Evolutionary conservation across 2,329 filamentous ascomycete genomes (phyloP).

Genomic region (Cercospora beticola): DNA sequence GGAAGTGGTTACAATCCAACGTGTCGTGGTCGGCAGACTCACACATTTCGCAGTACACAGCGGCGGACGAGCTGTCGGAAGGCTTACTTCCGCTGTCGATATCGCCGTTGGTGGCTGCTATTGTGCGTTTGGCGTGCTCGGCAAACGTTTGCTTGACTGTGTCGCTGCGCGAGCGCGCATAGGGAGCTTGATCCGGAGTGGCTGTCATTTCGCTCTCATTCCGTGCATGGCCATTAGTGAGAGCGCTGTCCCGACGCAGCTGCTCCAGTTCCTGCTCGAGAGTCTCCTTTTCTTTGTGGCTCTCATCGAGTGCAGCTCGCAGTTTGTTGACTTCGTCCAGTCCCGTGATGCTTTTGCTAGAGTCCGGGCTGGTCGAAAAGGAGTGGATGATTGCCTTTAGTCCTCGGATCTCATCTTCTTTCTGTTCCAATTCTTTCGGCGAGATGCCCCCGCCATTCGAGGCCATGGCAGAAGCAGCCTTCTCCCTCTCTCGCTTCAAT

Average conservation of each 20-base stretch:
- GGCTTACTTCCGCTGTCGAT: constrained; percentile 9
- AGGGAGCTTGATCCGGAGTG: constrained; percentile 20
- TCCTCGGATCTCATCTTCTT: constrained; percentile 95
- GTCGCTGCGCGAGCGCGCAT: constrained; percentile 45
- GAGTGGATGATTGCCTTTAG: constrained; percentile 98
- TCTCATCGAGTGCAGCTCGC: constrained; percentile 62
- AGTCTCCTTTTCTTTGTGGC: constrained; percentile 79
- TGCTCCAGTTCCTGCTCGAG: constrained; percentile 86
- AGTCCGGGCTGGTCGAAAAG: constrained; percentile 69
- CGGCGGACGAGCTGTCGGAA: constrained; percentile 5
- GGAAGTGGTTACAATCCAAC: constrained; percentile 69
- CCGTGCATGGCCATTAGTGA: constrained; percentile 45
- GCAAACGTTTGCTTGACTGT: constrained; percentile 61
- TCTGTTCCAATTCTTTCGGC: constrained; percentile 81
- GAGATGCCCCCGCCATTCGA: constrained; percentile 38
- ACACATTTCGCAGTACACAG: constrained; percentile 91
- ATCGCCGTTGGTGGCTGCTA: constrained; percentile 1
- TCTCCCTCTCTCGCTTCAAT: constrained; percentile 82
- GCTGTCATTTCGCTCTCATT: constrained; percentile 29
- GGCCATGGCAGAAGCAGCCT: constrained; percentile 60
- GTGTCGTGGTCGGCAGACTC: constrained; percentile 91
- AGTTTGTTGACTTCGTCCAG: constrained; percentile 56
- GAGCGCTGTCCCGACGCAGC: constrained; percentile 39
- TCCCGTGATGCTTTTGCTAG: constrained; percentile 32
- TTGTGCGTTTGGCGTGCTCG: constrained; percentile 59